A percentile compares a stretch with the other conserved stretches of the same genome.
These are phyloP conservation scores for Nothophaeocryptopus gaeumannii DNA, from an alignment of 2,329 filamentous ascomycete species.

Conservation along the genomic window DNA sequence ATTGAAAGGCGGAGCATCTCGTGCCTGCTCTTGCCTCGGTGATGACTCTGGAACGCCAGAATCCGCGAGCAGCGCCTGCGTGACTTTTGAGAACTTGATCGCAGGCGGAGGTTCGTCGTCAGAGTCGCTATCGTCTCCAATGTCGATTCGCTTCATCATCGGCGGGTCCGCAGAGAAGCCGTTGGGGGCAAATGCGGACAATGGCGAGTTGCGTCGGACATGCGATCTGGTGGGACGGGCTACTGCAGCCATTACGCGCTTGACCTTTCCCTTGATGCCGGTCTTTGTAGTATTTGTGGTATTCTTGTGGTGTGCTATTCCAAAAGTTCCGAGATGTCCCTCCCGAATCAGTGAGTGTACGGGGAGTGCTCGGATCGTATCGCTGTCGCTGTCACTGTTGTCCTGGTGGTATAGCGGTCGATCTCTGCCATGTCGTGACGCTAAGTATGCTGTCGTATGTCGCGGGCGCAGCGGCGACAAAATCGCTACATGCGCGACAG, in stretches of 20 bases:
- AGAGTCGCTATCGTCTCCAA: slow-evolving; percentile 80
- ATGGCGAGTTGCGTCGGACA: slow-evolving; percentile 46
- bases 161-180: slow-evolving; percentile 47
- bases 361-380: slow-evolving; percentile 14
- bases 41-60: slow-evolving; percentile 58
- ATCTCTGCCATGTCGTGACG: slow-evolving; percentile 27
- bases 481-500: slow-evolving; percentile 29
- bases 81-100: slow-evolving; percentile 90
- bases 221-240: slow-evolving; percentile 33
- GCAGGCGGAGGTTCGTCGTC: slow-evolving; percentile 88
- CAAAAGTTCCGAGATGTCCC: slow-evolving; percentile 19
- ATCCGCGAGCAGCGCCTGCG: slow-evolving; percentile 72
- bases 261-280: slow-evolving; percentile 25
- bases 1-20: slow-evolving; percentile 27
- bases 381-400: slow-evolving; percentile 20
- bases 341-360: slow-evolving; percentile 20
- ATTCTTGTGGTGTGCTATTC: slow-evolving; percentile 22
- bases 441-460: slow-evolving; percentile 32
- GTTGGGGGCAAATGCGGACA: slow-evolving; percentile 44
- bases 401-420: slow-evolving; percentile 21
- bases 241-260: slow-evolving; percentile 35
- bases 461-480: slow-evolving; percentile 25
- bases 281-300: slow-evolving; percentile 15
- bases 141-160: slow-evolving; percentile 49
- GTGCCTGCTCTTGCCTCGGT: slow-evolving; percentile 45